Conservation (phyloP, 495 filamentous ascomycete genomes). For the Neurospora sp. region DNA sequence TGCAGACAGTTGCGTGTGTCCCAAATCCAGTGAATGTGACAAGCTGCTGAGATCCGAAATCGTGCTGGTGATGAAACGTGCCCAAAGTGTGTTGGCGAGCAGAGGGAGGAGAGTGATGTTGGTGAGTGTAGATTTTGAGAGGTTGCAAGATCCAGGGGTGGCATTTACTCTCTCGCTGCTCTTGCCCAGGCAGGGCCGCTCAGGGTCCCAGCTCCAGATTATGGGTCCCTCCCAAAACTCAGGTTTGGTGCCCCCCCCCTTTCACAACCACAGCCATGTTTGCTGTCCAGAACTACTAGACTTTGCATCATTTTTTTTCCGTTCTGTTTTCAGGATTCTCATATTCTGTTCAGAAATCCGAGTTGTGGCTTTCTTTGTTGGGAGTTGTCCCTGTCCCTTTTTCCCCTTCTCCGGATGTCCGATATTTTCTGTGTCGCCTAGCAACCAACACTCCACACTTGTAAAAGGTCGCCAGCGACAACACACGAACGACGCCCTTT, state of each 20-base stretch:
- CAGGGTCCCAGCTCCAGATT: not conserved
- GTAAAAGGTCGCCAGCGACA: not conserved
- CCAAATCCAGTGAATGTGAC: not conserved
- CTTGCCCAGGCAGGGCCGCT: not conserved
- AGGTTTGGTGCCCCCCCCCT: not conserved
- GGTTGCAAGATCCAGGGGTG: not conserved
- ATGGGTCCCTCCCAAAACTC: not conserved
- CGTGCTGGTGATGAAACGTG: not conserved
- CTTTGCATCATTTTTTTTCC: not conserved
- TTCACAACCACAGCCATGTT: not conserved
- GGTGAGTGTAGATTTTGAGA: not conserved
- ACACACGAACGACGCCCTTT: not conserved
- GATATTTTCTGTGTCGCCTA: not conserved
- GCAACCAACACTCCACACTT: not conserved
- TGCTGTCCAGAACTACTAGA: not conserved
- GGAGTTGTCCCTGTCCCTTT: not conserved
- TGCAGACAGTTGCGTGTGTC: not conserved
- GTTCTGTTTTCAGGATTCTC: not conserved
- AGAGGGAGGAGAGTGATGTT: not conserved
- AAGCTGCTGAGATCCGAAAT: constrained; percentile 1
- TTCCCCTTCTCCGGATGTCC: not conserved
- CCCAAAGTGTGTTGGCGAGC: not conserved
- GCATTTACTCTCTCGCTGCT: not conserved
- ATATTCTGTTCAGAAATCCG: not conserved
- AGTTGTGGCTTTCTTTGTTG: not conserved